These are phyloP conservation scores for Solanum hybrid DNA, from an alignment of 305 asterid genomes.

Conservation along the genomic window DNA sequence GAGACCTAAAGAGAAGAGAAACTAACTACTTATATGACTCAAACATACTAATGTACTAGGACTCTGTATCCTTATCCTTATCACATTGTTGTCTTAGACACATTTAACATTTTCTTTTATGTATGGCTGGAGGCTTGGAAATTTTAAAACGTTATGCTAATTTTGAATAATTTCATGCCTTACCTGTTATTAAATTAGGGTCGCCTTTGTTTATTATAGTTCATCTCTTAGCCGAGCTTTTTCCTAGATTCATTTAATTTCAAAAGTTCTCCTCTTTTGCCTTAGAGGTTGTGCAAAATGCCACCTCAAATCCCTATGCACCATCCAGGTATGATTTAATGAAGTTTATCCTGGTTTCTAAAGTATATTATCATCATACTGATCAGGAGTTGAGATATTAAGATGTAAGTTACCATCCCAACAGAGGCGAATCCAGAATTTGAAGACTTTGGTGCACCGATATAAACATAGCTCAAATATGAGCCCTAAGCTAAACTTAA, in stretches of 20 bases:
- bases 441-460: no score
- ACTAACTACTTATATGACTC: no score
- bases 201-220: neutral
- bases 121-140: neutral
- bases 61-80: no score
- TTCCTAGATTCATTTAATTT: neutral
- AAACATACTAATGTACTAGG: no score
- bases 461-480: no score
- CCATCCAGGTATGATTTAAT: neutral
- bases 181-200: neutral
- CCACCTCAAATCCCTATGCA: neutral
- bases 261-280: neutral
- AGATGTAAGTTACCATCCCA: constrained; percentile 84
- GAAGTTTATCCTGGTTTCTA: neutral
- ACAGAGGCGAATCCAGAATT: no score
- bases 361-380: constrained; percentile 53
- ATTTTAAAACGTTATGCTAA: neutral
- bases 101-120: neutral
- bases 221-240: neutral
- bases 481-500: no score
- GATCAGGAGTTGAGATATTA: constrained; percentile 53
- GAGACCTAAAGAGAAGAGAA: no score
- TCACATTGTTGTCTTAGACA: neutral
- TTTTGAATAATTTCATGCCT: no score
- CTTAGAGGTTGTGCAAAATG: neutral